Evolutionary conservation across 495 filamentous ascomycete genomes (phyloP), one percentile per base, ranked within the genome.

Genomic region (Trichoderma gamsii): DNA sequence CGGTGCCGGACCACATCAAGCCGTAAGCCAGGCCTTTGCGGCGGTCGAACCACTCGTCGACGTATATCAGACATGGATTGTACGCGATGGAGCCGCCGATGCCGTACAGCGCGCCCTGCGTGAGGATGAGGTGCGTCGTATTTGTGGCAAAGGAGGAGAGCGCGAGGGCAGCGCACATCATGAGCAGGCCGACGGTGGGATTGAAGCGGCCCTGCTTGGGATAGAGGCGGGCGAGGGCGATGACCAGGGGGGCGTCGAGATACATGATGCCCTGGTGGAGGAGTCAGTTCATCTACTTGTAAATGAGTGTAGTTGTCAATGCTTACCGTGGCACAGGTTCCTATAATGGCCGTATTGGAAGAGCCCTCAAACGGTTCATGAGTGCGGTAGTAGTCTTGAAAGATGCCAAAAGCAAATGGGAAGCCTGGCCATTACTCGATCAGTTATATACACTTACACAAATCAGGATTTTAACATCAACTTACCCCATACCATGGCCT

Each of bases 401-500:
- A 84, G n/a, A 83, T 78, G 41, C 79, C 80, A 69, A 83, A 91
- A 0, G 85, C 81, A 69, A 85, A 87, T 1, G 87, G 81, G 73
- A 90, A 90, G 41, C 88, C 87, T 89, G 43, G 27, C 13, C 46
- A 21, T 18, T 4, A 1, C 61, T 44, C 65, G 35, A 29, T 29
- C 56, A 29, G 23, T n/a, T n/a, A n/a, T 21, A 61, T 61, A 23
- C 21, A 7, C n/a, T n/a, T n/a, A n/a, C n/a, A n/a, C n/a, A n/a
- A n/a, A n/a, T n/a, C n/a, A n/a, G n/a, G n/a, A n/a, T n/a, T n/a
- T n/a, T n/a, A n/a, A n/a, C n/a, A n/a, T n/a, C n/a, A n/a, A n/a
- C n/a, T 70, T 74, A 87, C 87, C 88, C 88, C 87, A 91, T 35
- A 89, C 78, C 13, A 90, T 74, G 21, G 79, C 84, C 71, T 91